phyloP scores from a whole-genome alignment of 1,139 yeast species.

The Meyerozyma guilliermondii region DNA sequence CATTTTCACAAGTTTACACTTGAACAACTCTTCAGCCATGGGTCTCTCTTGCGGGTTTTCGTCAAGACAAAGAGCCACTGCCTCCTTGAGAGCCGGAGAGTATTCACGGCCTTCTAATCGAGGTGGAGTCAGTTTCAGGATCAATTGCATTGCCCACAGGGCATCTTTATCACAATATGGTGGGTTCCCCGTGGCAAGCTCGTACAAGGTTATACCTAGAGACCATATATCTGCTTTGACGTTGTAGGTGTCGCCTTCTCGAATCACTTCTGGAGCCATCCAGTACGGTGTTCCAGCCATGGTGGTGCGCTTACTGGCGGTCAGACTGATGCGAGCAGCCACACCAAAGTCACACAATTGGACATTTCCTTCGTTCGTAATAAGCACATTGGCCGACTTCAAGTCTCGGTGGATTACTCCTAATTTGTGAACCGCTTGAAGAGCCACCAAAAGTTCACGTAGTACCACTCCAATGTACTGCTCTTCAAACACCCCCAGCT shows the following conservation, averaged over 20 bases:
- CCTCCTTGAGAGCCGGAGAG: slow-evolving; percentile 72
- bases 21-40: slow-evolving; percentile 76
- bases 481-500: slow-evolving; percentile 88
- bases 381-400: slow-evolving; percentile 91
- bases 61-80: slow-evolving; percentile 86
- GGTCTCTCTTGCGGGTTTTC: slow-evolving; percentile 90
- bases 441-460: slow-evolving; percentile 74
- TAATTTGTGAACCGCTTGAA: slow-evolving; percentile 76
- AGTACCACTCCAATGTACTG: slow-evolving; percentile 73
- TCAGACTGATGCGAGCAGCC: slow-evolving; percentile 86
- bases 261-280: slow-evolving; percentile 99
- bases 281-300: slow-evolving; percentile 99
- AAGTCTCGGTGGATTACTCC: slow-evolving; percentile 95
- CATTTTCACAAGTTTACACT: slow-evolving; percentile 63
- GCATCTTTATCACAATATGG: slow-evolving; percentile 97
- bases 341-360: slow-evolving; percentile 97
- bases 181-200: slow-evolving; percentile 95
- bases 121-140: slow-evolving; percentile 91
- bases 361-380: slow-evolving; percentile 84
- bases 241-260: slow-evolving; percentile 85
- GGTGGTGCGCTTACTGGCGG: slow-evolving; percentile 76
- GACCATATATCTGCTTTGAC: slow-evolving; percentile 92
- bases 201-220: slow-evolving; percentile 88
- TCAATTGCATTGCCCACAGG: slow-evolving; percentile 88
- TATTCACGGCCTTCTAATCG: slow-evolving; percentile 88